Conservation (phyloP, 441 rosid species). For the Erysimum pusillum region DNA sequence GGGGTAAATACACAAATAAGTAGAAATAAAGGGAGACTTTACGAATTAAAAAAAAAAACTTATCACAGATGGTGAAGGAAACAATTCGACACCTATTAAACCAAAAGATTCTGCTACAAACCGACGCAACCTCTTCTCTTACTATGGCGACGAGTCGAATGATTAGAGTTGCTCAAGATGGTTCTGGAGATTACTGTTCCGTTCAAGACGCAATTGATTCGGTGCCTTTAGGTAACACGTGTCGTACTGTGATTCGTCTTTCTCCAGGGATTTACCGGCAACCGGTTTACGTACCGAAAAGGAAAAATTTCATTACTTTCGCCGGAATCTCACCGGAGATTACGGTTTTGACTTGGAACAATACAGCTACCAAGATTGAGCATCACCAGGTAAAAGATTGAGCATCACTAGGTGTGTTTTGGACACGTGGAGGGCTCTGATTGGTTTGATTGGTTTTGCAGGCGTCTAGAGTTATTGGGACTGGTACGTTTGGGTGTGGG, state of each 20-base stretch:
- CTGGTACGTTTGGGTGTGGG: slow-evolving; percentile 97
- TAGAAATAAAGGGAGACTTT: background rate
- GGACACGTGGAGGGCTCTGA: slow-evolving; percentile 12
- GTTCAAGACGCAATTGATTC: slow-evolving; percentile 90
- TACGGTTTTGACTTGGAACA: slow-evolving; percentile 85
- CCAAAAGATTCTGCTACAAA: slow-evolving; percentile 22
- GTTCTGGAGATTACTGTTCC: slow-evolving; percentile 68
- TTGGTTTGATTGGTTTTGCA: slow-evolving; percentile 38
- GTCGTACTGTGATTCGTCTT: slow-evolving; percentile 79
- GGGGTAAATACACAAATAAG: background rate
- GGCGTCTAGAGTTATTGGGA: slow-evolving; percentile 83
- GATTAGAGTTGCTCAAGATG: slow-evolving; percentile 80
- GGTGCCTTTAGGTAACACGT: slow-evolving; percentile 77
- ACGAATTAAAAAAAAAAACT: background rate
- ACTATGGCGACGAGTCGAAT: slow-evolving; percentile 56
- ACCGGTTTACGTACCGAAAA: slow-evolving; percentile 88
- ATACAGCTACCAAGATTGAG: slow-evolving; percentile 78
- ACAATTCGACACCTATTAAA: slow-evolving; percentile 1
- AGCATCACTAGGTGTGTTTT: background rate
- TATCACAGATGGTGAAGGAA: slow-evolving; percentile 13
- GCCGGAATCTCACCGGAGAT: slow-evolving; percentile 78
- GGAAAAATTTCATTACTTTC: slow-evolving; percentile 87
- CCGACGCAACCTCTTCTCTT: background rate
- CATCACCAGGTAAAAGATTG: slow-evolving; percentile 75
- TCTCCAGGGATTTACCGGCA: slow-evolving; percentile 83